Conservation (phyloP, 495 filamentous ascomycete species). For the Penicillium macrosclerotiorum region DNA sequence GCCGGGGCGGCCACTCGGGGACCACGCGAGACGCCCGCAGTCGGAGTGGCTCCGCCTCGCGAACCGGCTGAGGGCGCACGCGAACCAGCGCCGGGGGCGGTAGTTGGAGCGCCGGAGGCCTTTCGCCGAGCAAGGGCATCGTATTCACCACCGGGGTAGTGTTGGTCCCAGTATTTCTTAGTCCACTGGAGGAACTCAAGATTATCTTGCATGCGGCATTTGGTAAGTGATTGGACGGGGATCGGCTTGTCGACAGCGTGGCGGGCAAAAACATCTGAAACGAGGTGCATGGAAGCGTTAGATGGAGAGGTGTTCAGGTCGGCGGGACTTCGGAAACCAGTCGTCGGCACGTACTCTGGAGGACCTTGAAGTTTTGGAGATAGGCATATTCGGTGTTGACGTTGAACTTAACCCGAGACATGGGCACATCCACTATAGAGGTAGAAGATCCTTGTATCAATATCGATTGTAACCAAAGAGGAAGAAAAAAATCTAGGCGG, state of each 20-base stretch:
- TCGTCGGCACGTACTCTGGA: slow-evolving; percentile 69
- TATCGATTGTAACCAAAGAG: slow-evolving; percentile 1
- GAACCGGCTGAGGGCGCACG: slow-evolving; percentile 26
- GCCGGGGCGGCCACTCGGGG: slow-evolving; percentile 44
- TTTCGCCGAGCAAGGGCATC: slow-evolving; percentile 84
- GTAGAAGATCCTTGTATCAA: slow-evolving; percentile 19
- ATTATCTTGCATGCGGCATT: slow-evolving; percentile 99
- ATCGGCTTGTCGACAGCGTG: slow-evolving; percentile 84
- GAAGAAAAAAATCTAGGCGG: background rate
- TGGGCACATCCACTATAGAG: slow-evolving; percentile 77
- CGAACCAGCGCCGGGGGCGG: slow-evolving; percentile 38
- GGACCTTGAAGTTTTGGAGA: slow-evolving; percentile 94
- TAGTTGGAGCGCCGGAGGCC: slow-evolving; percentile 60
- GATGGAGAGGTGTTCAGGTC: background rate
- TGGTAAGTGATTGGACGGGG: slow-evolving; percentile 82
- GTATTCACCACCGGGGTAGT: slow-evolving; percentile 95
- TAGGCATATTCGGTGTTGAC: slow-evolving; percentile 97
- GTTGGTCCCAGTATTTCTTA: slow-evolving; percentile 96
- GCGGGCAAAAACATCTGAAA: slow-evolving; percentile 74
- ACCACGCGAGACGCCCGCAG: slow-evolving; percentile 53
- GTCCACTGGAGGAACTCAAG: slow-evolving; percentile 98
- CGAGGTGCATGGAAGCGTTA: slow-evolving; percentile 4
- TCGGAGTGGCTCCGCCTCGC: slow-evolving; percentile 71
- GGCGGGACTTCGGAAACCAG: slow-evolving; percentile 3
- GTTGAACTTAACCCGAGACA: slow-evolving; percentile 97